Evolutionary conservation across 768 basidiomycete genomes (phyloP).

Genomic region (Mycena metata): DNA sequence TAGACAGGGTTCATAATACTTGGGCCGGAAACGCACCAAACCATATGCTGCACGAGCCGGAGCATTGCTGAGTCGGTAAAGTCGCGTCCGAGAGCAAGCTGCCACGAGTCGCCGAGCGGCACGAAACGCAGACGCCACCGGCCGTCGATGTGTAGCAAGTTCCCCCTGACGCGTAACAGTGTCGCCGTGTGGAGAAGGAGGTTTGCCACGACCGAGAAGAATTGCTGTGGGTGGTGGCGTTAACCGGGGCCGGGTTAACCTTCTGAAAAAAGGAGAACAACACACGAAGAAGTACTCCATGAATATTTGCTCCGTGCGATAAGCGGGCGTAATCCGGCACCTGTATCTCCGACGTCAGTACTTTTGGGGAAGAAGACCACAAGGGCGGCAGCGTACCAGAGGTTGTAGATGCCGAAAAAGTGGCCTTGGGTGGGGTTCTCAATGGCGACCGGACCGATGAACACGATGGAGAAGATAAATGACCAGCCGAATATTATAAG

Average conservation of each 20-base stretch:
- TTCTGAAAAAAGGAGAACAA: background rate
- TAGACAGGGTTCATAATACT: background rate
- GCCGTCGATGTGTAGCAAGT: conserved; percentile 41
- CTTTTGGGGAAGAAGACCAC: background rate
- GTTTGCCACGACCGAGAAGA: conserved; percentile 41
- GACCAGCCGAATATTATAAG: conserved; percentile 46
- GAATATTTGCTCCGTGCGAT: conserved; percentile 51
- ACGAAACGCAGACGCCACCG: conserved; percentile 42
- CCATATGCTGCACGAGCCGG: conserved; percentile 43
- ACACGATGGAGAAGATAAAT: conserved; percentile 47
- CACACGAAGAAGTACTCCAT: conserved; percentile 59
- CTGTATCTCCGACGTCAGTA: conserved; percentile 16
- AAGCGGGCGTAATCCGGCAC: conserved; percentile 59
- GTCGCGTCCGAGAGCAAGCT: conserved; percentile 45
- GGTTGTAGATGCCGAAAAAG: conserved; percentile 57
- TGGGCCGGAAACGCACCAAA: conserved; percentile 33
- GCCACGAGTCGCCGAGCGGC: conserved; percentile 42
- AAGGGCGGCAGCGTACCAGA: conserved; percentile 43
- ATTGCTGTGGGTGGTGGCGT: conserved; percentile 36
- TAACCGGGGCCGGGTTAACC: background rate
- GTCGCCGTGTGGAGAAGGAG: conserved; percentile 44
- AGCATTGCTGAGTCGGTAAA: conserved; percentile 46
- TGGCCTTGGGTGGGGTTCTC: conserved; percentile 47
- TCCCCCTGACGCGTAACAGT: conserved; percentile 49
- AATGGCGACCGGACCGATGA: conserved; percentile 53